A percentile compares a stretch with the other conserved stretches of the same genome.
Evolutionary conservation across 768 basidiomycete genomes (phyloP).

Genomic region (Lactifluus hygrophoroides): DNA sequence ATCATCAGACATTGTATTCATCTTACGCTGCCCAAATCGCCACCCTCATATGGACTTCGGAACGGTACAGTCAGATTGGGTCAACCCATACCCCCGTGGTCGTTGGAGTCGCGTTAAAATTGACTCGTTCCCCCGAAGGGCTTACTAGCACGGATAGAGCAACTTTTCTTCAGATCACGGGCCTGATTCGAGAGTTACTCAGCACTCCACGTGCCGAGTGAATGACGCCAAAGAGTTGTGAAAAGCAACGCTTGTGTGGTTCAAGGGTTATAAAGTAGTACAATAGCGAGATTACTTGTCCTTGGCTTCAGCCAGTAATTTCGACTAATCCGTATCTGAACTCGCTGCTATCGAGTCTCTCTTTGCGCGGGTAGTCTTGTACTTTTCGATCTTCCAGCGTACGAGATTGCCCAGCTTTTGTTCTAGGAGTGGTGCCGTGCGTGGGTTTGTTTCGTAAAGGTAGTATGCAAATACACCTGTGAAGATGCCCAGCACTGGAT

Average conservation of each 20-base stretch:
- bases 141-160: constrained; percentile 38
- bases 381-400: constrained; percentile 59
- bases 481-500: constrained; percentile 67
- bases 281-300: constrained; percentile 2
- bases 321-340: constrained; percentile 14
- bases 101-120: constrained; percentile 32
- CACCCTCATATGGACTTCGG: constrained; percentile 66
- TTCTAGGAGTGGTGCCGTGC: constrained; percentile 51
- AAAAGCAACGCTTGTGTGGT: not conserved
- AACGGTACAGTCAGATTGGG: constrained; percentile 30
- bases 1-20: constrained; percentile 62
- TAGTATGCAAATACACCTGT: constrained; percentile 74
- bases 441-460: constrained; percentile 72
- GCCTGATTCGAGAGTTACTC: constrained; percentile 31
- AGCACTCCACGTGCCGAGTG: not conserved
- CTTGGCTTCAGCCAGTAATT: not conserved
- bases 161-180: constrained; percentile 38
- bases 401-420: constrained; percentile 47
- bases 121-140: constrained; percentile 60
- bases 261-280: not conserved
- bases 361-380: constrained; percentile 11
- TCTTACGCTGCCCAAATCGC: constrained; percentile 85
- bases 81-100: constrained; percentile 10
- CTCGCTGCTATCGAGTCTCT: constrained; percentile 18
- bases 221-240: not conserved